A percentile compares a stretch with the other conserved stretches of the same genome.
phyloP scores from a whole-genome alignment of 2,329 filamentous ascomycete genomes.

The Pyricularia sp. region DNA sequence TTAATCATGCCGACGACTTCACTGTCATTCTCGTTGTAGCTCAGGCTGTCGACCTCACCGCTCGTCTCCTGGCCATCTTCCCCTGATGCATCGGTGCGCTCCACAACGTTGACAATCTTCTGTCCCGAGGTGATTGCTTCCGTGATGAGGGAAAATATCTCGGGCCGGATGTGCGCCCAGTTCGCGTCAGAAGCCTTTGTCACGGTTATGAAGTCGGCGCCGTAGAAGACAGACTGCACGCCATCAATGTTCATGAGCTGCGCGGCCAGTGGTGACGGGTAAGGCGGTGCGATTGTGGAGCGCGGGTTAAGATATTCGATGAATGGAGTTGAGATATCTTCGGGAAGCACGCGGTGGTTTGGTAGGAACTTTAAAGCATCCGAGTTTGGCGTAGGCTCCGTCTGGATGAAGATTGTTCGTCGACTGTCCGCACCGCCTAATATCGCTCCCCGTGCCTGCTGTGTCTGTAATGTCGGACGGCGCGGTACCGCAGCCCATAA shows the following conservation, averaged over 20 bases:
- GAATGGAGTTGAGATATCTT: constrained; percentile 62
- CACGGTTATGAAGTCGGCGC: constrained; percentile 91
- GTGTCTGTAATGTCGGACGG: constrained; percentile 15
- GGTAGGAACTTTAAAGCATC: constrained; percentile 95
- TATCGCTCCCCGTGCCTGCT: constrained; percentile 6
- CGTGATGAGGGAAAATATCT: constrained; percentile 91
- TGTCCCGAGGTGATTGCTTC: constrained; percentile 82
- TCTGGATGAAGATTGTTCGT: constrained; percentile 95
- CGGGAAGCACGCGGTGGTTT: constrained; percentile 76
- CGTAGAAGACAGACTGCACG: constrained; percentile 91
- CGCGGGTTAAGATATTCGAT: constrained; percentile 88
- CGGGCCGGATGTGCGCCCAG: constrained; percentile 92
- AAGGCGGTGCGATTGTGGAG: constrained; percentile 76
- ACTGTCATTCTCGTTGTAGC: constrained; percentile 81
- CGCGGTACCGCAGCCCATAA: constrained; percentile 14
- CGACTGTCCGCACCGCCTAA: constrained; percentile 22
- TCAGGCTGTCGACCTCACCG: constrained; percentile 59
- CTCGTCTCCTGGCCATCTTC: constrained; percentile 35
- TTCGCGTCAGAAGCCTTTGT: constrained; percentile 81
- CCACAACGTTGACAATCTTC: constrained; percentile 60
- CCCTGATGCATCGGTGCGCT: constrained; percentile 27
- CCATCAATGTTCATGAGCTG: constrained; percentile 90
- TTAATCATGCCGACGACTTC: constrained; percentile 99
- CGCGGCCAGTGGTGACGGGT: constrained; percentile 85
- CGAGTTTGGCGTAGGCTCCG: constrained; percentile 86